phyloP scores from a whole-genome alignment of 306 rosid genomes.

The Trifolium subterraneum region DNA sequence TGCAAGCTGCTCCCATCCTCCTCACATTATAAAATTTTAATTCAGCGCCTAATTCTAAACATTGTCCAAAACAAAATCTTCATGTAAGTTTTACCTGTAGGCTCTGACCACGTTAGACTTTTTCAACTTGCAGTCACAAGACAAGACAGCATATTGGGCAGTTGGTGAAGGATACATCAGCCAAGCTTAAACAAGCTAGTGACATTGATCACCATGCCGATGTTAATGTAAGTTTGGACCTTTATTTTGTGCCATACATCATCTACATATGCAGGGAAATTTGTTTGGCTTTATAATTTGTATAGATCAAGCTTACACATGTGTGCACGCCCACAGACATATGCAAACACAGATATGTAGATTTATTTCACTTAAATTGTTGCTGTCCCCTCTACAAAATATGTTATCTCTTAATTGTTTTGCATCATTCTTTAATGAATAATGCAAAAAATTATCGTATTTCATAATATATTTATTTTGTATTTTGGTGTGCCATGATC shows the following conservation, averaged over 20 bases:
- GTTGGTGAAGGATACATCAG: slow-evolving; percentile 94
- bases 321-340: not conserved
- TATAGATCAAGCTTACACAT: slow-evolving; percentile 10
- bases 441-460: not conserved
- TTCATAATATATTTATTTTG: slow-evolving; percentile 4
- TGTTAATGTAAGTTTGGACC: slow-evolving; percentile 67
- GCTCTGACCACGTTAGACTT: slow-evolving; percentile 4
- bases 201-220: slow-evolving; percentile 85
- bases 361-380: slow-evolving; percentile 3
- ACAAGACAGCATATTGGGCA: slow-evolving; percentile 94
- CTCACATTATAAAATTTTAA: slow-evolving; percentile 3
- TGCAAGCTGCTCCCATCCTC: not conserved
- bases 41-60: not conserved
- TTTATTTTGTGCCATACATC: slow-evolving; percentile 2
- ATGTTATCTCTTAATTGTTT: not conserved
- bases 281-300: slow-evolving; percentile 33
- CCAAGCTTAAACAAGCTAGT: slow-evolving; percentile 94
- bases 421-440: slow-evolving; percentile 12
- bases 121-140: slow-evolving; percentile 77
- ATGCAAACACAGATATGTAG: not conserved
- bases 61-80: not conserved
- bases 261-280: slow-evolving; percentile 23
- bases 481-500: slow-evolving; percentile 12
- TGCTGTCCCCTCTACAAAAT: not conserved
- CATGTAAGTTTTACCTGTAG: slow-evolving; percentile 11